Base-by-base conservation (phyloP, 176 grass and related monocot genomes). In the Typha latifolia region DNA sequence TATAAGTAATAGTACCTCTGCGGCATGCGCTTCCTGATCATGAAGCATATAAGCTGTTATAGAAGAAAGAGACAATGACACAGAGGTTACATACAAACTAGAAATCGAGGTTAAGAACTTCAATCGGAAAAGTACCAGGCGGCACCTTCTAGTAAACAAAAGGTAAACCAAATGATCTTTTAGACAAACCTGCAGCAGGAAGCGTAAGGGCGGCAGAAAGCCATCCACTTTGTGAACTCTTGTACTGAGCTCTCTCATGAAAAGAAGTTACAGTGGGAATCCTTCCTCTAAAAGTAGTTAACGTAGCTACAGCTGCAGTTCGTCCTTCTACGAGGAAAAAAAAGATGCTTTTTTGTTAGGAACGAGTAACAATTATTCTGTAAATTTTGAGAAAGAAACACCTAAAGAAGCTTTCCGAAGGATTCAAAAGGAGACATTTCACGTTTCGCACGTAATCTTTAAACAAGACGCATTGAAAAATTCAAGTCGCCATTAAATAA, bases 1-100 rank as follows among this genome's bases (percentile, higher is more conserved):
- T 29, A 62, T 67, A 65, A 34, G 51, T 64, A 48, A 31, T 24
- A 24, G 49, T 82, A 96, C 93, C 83, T 92, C 78, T 21, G 88
- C 85, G 8, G 93, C 93, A 27, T 87, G 88, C 64, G 84, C 78
- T 37, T 96, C 82, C 68, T 97, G 86, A 21, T 87, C 88, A 56
- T 84, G 76, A 76, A 92, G 75, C 83, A 97, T 87, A 83, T 87
- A 97, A 22, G 26, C 94, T 97, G 72, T 15, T 14, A 50, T 53
- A 32, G 70, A 73, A 32, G 7, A 43, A 56, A 37, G 14, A 49
- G 27, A 51, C 55, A 34, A 49, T 21, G 32, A 24, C 49, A 49
- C 26, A 16, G 76, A 77, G 37, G 19, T 32, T 49, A 12, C 8
- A 0, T 12, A 12, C 49, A 11, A 22, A 43, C 9, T 70, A 48